phyloP scores from a whole-genome alignment of 768 basidiomycete species.

The Multifurca ochricompacta region DNA sequence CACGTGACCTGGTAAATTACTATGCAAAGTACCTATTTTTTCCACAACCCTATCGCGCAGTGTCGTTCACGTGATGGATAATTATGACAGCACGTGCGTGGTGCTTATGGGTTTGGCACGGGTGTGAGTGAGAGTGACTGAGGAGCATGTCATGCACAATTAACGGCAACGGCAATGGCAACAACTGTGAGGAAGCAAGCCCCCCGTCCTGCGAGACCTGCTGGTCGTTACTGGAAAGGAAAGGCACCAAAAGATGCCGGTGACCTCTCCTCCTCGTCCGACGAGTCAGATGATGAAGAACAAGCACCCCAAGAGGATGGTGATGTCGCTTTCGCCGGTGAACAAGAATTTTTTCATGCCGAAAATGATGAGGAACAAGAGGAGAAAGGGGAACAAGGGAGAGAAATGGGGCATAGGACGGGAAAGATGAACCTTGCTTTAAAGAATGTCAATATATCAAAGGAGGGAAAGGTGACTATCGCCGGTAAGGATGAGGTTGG shows the following conservation, averaged over 20 bases:
- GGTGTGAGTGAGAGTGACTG: too few species aligned
- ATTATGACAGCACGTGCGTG: too few species aligned
- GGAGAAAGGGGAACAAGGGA: slow-evolving; percentile 27
- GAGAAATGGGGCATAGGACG: slow-evolving; percentile 4
- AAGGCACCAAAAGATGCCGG: slow-evolving; percentile 73
- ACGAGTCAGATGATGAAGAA: slow-evolving; percentile 39
- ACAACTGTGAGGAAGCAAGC: slow-evolving; percentile 51
- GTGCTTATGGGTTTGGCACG: too few species aligned
- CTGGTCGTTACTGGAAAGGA: slow-evolving; percentile 84
- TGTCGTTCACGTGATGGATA: too few species aligned
- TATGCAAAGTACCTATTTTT: too few species aligned
- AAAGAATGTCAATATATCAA: slow-evolving; percentile 74
- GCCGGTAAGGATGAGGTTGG: slow-evolving; percentile 75
- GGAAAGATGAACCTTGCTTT: slow-evolving; percentile 63
- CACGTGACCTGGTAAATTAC: too few species aligned
- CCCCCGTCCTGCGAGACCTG: slow-evolving; percentile 70
- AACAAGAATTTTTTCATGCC: slow-evolving; percentile 42
- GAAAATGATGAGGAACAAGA: slow-evolving; percentile 40
- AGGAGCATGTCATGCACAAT: not conserved
- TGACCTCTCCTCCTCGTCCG: slow-evolving; percentile 53
- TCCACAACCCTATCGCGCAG: too few species aligned
- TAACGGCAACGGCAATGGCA: slow-evolving; percentile 10
- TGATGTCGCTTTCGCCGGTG: slow-evolving; percentile 49
- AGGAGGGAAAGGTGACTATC: slow-evolving; percentile 72
- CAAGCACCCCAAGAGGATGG: slow-evolving; percentile 39